Base-by-base conservation (phyloP, 306 rosid genomes). In the Betula pendula region DNA sequence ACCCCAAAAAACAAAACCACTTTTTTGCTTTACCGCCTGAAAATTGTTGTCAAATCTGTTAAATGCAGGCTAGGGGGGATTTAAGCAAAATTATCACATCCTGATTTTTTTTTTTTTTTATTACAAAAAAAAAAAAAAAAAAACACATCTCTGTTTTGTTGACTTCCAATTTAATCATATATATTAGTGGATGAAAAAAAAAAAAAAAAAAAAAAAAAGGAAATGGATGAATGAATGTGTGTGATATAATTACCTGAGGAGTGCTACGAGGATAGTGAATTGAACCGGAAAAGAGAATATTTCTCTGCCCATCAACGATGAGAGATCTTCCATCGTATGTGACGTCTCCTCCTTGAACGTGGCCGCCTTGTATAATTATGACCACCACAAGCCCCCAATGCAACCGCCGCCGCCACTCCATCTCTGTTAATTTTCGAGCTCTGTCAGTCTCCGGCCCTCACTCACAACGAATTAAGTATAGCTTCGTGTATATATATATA, bases 181-280 rank as follows among this genome's bases (percentile, higher is more conserved):
- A 31, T 31, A 2, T 31, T 31, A 31, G 12, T 0, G 25, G 9
- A 20, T 44, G 2, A 11, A 22, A 48, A 50, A 15, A 59, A 0
- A 6, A 24, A 43, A 0, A 16, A 42, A 8, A 19, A 59, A 20
- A n/a, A 20, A 1, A 45, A 40, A 2, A 29, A 1, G 8, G 35
- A 49, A 3, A 3, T n/a, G 2, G 22, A 60, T 60, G 40, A 7
- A 17, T 8, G 6, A 1, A 29, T 29, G 33, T 29, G 33, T 29
- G 33, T 66, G 2, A 5, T 20, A n/a, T n/a, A n/a, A n/a, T 66
- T 77, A 93, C 98, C 87, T 88, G 81, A 15, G 98, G 96, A 65
- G 97, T 90, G 79, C 96, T 91, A 49, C 98, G 96, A 72, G 96
- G 93, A 80, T 94, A 94, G 51, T 94, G 98, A 79, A 94, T 90